Conservation (phyloP, 345 rosid species). For the Erodium maritimum region DNA sequence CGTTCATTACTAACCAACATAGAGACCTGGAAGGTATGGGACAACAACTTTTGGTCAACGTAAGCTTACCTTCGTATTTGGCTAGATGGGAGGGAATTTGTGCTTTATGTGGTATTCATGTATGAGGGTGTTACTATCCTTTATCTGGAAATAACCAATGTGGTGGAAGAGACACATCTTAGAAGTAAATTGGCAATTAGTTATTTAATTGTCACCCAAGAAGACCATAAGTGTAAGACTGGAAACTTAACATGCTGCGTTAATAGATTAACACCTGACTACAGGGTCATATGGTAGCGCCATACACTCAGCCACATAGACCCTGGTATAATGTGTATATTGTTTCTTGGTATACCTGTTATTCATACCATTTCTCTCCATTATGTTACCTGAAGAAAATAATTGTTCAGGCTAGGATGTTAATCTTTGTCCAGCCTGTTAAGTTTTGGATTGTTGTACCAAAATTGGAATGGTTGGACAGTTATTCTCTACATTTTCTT, state of each 20-base stretch:
- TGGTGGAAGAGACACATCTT: neutral
- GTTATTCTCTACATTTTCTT: too few relatives aligned
- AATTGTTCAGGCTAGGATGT: neutral
- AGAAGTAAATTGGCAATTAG: neutral
- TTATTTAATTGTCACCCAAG: neutral
- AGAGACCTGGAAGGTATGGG: neutral
- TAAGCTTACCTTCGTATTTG: neutral
- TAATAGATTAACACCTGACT: neutral
- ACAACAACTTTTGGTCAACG: neutral
- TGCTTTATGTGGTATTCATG: neutral
- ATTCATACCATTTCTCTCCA: neutral
- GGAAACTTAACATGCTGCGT: neutral
- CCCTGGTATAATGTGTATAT: neutral
- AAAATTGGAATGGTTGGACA: too few relatives aligned
- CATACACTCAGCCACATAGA: neutral
- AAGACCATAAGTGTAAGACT: neutral
- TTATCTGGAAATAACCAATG: neutral
- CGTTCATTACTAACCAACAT: too few relatives aligned
- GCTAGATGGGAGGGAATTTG: neutral
- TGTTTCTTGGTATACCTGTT: neutral
- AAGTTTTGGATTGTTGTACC: too few relatives aligned
- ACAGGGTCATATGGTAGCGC: neutral
- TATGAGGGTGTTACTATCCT: neutral
- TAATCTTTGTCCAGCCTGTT: too few relatives aligned
- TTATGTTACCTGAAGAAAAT: neutral